These are phyloP conservation scores for Sordariomycetes sp. DNA, from an alignment of 2,329 filamentous ascomycete species.

Conservation along the genomic window DNA sequence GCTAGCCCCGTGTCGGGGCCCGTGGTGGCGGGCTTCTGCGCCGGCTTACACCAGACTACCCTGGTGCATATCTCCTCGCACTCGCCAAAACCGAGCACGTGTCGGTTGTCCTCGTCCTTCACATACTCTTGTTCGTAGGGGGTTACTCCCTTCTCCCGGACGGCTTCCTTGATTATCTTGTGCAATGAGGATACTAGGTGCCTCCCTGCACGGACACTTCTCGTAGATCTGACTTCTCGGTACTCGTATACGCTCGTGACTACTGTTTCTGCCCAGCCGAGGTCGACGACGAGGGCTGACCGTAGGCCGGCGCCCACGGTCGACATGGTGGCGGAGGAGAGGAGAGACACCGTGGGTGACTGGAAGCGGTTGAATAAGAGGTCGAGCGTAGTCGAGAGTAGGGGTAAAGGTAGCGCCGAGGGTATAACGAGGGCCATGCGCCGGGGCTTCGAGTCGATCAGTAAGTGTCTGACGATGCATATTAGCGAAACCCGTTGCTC, in stretches of 20 bases:
- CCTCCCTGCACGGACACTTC: constrained; percentile 64
- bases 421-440: constrained; percentile 65
- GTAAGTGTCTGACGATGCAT: constrained; percentile 34
- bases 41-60: constrained; percentile 57
- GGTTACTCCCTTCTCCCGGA: constrained; percentile 9
- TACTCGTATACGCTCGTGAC: constrained; percentile 86
- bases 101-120: constrained; percentile 13
- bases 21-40: constrained; percentile 3
- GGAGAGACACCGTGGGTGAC: constrained; percentile 64
- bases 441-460: constrained; percentile 64
- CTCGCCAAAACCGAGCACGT: constrained; percentile 55
- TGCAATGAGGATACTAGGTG: constrained; percentile 57
- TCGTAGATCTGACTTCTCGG: constrained; percentile 58
- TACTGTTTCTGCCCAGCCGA: constrained; percentile 85
- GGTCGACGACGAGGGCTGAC: constrained; percentile 74
- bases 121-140: constrained; percentile 12
- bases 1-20: constrained; percentile 22
- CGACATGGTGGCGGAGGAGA: constrained; percentile 64
- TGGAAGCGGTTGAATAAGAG: constrained; percentile 73
- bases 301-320: constrained; percentile 70
- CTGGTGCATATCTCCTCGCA: constrained; percentile 69
- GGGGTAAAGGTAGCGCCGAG: constrained; percentile 60
- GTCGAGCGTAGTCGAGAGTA: constrained; percentile 64
- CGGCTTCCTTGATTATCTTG: constrained; percentile 39
- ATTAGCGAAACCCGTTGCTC: constrained; percentile 5